Evolutionary conservation across 1,139 yeast species (phyloP), one percentile per base, ranked within the genome.

Genomic region (Blastobotrys persicus): DNA sequence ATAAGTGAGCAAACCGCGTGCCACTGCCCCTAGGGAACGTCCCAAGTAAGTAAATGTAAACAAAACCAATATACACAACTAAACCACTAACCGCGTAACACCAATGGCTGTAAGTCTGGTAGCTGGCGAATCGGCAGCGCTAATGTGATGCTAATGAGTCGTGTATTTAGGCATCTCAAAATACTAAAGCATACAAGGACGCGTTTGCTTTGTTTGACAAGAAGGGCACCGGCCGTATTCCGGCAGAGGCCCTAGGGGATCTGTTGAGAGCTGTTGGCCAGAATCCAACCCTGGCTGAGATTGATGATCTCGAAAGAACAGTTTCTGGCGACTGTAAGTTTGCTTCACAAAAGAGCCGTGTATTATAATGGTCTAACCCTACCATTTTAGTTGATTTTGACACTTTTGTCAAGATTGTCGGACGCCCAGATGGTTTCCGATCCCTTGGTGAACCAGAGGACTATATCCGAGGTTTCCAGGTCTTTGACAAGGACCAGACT

Each of bases 121-220:
- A 9, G 9, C 28, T 23, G 28, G 28, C 9, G n/a, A n/a, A n/a
- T n/a, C 9, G 28, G 28, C 5, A 14, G 17, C 11, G 2, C n/a
- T 18, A 11, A 9, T 13, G 11, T 11, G 17, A 2, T 18, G 31
- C 28, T 13, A 16, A 14, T 13, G 14, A 23, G 7, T 13, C 32
- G 37, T 34, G 37, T 33, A 19, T 18, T 11, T 32, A 54, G 58
- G 57, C 56, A 26, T 46, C 61, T 18, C 61, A 58, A 43, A 59
- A 59, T 48, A 67, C 71, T 38, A 87, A 86, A 68, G 85, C 94
- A 44, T 88, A 88, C 74, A 89, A 88, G 72, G 98, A 92, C 77
- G 97, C 97, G 20, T 94, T 94, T 71, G 95, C 98, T 31, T 82
- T 94, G 49, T 94, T 92, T 68, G 98, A 94, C 74, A 91, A 91